Evolutionary conservation across 179 eudicot genomes (phyloP), one percentile per base, ranked within the genome.

Genomic region (Corrigiola litoralis): DNA sequence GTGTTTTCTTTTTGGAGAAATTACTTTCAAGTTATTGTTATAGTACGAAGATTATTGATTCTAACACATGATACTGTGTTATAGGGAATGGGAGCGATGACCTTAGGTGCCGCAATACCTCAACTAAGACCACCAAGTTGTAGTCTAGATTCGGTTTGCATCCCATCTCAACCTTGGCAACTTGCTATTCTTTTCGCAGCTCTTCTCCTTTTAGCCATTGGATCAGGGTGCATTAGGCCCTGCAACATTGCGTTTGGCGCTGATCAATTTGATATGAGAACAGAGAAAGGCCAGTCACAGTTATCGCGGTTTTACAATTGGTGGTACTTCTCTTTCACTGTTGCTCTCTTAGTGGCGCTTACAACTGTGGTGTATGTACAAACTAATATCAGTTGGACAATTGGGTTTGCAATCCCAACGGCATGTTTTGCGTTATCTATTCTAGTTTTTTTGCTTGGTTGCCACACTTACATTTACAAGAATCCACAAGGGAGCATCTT

Each of bases 181-280:
- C 77, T 89, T 2, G 75, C 70, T 0, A 6, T 81, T 66, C 86
- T 89, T 1, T 85, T 76, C 59, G 4, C 33, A 0, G 82, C 75
- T 11, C 82, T 89, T 0, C 66, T 63, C 4, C 69, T 87, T 0
- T 51, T 89, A 11, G 82, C 88, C 0, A 2, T 79, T 0, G 96
- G 91, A 1, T 80, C 91, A 1, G 88, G 91, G 1, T 74, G 84
- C 57, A 74, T 87, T 28, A 63, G 91, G 41, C 86, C 96, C 0
- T 89, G 96, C 77, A 84, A 82, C 78, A 86, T 89, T 2, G 96
- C 86, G 28, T 89, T 89, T 23, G 96, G 96, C 7, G 95, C 95
- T 7, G 96, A 89, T 38, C 95, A 87, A 63, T 81, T 89, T 52
- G 86, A 89, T 45, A 68, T 80, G 0, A 79, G 13, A 18, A 89